Base-by-base conservation (phyloP, 1,284 basidiomycete species). In the Boletus holoroseus region DNA sequence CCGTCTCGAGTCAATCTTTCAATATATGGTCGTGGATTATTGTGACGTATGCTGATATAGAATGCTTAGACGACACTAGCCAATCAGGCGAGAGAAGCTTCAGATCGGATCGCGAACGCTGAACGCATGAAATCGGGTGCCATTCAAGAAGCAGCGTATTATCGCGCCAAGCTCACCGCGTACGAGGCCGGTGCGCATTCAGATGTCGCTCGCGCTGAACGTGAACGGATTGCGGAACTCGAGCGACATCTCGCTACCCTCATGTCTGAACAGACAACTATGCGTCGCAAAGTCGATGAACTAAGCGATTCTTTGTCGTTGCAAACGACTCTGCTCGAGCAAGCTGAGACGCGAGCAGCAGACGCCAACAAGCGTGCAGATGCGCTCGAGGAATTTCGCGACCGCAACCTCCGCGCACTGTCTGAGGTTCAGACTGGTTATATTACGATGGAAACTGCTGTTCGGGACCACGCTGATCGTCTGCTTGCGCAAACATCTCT, bases 101-200 rank as follows among this genome's bases (percentile, higher is more conserved):
- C 91, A 6, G 86, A 91, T 38, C 85, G 85, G 43, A 70, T 95
- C 6, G 76, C 80, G 13, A 91, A 94, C 55, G 85, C 89, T 2
- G 92, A 97, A 57, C 82, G 87, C 34, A 73, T 85, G 50, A 88
- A 88, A 56, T 71, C 78, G 5, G 85, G 82, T 44, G 95, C 96
- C 1, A 71, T 92, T 6, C 92, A 99, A 68, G 96, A 99, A 69
- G 91, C 95, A 2, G 91, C 94, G 1, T 99, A 91, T 72, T 97
- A 94, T 68, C 91, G 95, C 42, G 91, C 94, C 43, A 98, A 98
- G 72, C 74, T 96, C 11, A 78, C 84, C 4, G 93, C 95, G 0
- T 73, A 92, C 52, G 96, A 99, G 67, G 73, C 79, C 1, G 78
- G 80, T 46, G 81, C 82, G 16, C 75, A 81, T 6, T 69, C 71